Percentiles rank a stretch among this genome's conserved stretches.
These are phyloP conservation scores for Fusarium sp. DNA, from an alignment of 2,329 filamentous ascomycete genomes.

Conservation along the genomic window DNA sequence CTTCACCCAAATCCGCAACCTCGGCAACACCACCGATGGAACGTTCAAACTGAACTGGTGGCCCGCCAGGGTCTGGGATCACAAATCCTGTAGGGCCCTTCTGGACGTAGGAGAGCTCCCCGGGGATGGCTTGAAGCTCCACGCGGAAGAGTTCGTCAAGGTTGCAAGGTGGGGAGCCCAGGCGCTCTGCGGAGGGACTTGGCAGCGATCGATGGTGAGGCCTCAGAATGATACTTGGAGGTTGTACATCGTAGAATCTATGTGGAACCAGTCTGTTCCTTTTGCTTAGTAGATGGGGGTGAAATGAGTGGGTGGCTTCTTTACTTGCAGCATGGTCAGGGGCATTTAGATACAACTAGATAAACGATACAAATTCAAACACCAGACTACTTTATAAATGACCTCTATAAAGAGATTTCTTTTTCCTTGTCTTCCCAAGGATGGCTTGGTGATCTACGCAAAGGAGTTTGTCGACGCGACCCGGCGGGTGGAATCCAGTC, in stretches of 20 bases:
- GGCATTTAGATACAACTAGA: background rate
- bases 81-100: background rate
- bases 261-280: background rate
- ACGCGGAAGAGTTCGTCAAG: background rate
- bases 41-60: background rate
- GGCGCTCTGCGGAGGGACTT: background rate
- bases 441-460: too few relatives aligned
- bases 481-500: too few relatives aligned
- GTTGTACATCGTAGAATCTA: slow-evolving; percentile 12
- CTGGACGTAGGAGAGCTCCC: background rate
- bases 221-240: slow-evolving; percentile 16
- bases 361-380: background rate
- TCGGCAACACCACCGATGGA: background rate
- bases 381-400: background rate
- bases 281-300: background rate
- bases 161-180: background rate
- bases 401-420: background rate
- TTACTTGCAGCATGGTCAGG: background rate
- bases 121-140: background rate
- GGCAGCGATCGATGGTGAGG: background rate
- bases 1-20: background rate
- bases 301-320: background rate
- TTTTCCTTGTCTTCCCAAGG: background rate
- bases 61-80: background rate
- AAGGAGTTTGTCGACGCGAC: too few relatives aligned